A percentile compares a stretch with the other conserved stretches of the same genome.
phyloP scores from a whole-genome alignment of 306 rosid species.

The Comarum palustre region DNA sequence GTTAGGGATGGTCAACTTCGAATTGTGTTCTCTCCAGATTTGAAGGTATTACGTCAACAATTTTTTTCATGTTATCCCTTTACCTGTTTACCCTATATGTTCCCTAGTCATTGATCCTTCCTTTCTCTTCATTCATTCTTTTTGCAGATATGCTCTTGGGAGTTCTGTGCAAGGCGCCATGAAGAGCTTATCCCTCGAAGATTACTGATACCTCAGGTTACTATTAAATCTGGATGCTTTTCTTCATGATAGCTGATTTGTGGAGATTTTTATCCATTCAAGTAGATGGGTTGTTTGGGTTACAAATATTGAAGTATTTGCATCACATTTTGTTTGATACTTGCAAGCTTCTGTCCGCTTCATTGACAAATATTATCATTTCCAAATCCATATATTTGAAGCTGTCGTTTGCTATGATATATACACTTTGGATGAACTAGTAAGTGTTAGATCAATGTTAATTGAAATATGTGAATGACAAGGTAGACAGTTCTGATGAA shows the following conservation, averaged over 20 bases:
- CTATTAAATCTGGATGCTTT: constrained; percentile 18
- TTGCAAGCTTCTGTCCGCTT: not conserved
- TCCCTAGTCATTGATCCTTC: constrained; percentile 15
- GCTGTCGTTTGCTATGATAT: not conserved
- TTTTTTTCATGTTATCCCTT: constrained; percentile 12
- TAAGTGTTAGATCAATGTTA: not conserved
- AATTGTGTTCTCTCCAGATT: constrained; percentile 84
- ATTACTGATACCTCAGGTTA: constrained; percentile 94
- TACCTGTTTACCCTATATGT: not conserved
- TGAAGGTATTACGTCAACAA: constrained; percentile 56
- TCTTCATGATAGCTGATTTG: constrained; percentile 14
- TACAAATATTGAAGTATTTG: not conserved
- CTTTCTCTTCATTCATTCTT: constrained; percentile 19
- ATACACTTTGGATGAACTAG: not conserved
- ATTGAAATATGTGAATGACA: not conserved
- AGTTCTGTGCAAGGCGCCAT: constrained; percentile 96
- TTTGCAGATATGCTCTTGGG: constrained; percentile 94
- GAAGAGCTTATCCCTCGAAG: constrained; percentile 97
- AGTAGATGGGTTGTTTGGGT: not conserved
- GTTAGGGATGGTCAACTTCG: constrained; percentile 99
- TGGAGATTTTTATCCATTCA: not conserved
- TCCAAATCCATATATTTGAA: not conserved
- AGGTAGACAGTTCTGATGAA: not conserved
- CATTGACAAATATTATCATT: not conserved
- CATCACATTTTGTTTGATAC: not conserved